Conservation (phyloP, 2,329 filamentous ascomycete genomes). For the Aspergillus quadrilineatus region DNA sequence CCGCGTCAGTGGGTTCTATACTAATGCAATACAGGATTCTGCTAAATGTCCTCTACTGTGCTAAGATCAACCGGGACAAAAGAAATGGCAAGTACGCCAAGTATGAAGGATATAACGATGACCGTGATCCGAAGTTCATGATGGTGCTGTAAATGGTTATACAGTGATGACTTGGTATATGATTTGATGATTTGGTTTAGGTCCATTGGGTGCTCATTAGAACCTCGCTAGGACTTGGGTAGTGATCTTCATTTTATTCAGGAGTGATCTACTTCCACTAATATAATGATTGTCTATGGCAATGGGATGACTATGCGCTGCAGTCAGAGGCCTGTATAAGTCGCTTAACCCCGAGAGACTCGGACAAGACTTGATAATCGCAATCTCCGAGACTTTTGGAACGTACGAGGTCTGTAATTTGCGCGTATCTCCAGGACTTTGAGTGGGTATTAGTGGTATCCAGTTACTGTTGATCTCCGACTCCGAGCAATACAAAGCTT, state of each 20-base stretch:
- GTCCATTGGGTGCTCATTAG: background rate
- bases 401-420: background rate
- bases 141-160: conserved; percentile 53
- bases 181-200: background rate
- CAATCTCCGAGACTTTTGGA: background rate
- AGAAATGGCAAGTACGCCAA: conserved; percentile 57
- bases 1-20: conserved; percentile 16
- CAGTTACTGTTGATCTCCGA: background rate
- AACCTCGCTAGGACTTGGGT: too few relatives aligned
- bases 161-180: background rate
- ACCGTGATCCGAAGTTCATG: conserved; percentile 62
- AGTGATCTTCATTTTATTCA: too few relatives aligned
- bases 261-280: background rate
- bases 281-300: too few relatives aligned
- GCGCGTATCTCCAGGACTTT: background rate
- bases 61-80: conserved; percentile 65
- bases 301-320: background rate
- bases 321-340: background rate
- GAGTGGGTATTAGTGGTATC: background rate
- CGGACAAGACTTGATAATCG: background rate
- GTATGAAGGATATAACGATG: conserved; percentile 59
- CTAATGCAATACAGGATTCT: conserved; percentile 49
- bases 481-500: conserved; percentile 1
- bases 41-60: conserved; percentile 61
- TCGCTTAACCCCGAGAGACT: background rate